Evolutionary conservation across 1,284 basidiomycete genomes (phyloP), one percentile per base, ranked within the genome.

Genomic region (Limonomyces culmigenus): DNA sequence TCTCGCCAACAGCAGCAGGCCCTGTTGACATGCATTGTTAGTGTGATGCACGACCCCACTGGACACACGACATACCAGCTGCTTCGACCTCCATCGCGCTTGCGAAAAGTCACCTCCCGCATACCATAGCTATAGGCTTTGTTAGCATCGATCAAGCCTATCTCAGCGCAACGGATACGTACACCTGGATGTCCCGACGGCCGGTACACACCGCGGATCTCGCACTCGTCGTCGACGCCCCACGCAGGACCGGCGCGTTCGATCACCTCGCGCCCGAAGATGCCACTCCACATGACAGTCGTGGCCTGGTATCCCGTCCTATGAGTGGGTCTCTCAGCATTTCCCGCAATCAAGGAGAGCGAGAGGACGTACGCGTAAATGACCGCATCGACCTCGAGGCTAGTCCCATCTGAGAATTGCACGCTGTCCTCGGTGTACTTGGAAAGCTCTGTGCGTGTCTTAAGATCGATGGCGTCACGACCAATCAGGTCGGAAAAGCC

Each of bases 401-500:
- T 36, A 3, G 45, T 43, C 3, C 56, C 56, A 41, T 59, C 58
- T 3, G 45, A 45, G 41, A 59, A 53, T 16, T 53, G 38, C 4
- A 59, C 41, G 5, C 44, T 45, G 25, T 42, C 39, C 12, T 44
- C 19, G 2, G 42, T 45, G 19, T 56, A 47, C 17, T 39, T 37
- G 3, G 39, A 39, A 19, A 58, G 42, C 36, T 52, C 54, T 6
- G 50, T 45, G 1, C 51, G 51, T 3, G 47, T 43, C 38, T 53
- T 54, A 19, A 55, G 34, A 35, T 50, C 46, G 33, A 55, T 43
- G 18, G 46, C 40, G 3, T 51, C 53, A 13, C 43, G 38, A 13
- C 41, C 38, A 13, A 55, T 48, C 12, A 53, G 38, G 11, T 59
- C 47, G 3, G 56, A 55, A 21, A 51, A 53, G 14, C 63, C 64